A percentile compares a stretch with the other conserved stretches of the same genome.
Evolutionary conservation across 2,329 filamentous ascomycete species (phyloP).

Genomic region (Boeremia lycopersici): DNA sequence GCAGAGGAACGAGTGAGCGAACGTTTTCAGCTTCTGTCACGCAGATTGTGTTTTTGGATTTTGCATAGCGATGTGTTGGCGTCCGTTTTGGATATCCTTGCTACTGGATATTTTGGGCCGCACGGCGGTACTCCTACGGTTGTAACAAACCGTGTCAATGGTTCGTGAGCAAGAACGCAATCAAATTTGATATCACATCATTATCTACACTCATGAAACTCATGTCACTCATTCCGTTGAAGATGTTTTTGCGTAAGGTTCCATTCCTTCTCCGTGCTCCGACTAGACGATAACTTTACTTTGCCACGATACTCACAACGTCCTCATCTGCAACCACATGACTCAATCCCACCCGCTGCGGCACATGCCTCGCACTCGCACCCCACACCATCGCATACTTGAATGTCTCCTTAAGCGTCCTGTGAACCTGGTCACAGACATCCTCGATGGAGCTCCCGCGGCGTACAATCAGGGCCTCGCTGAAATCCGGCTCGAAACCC

Average conservation of each 20-base stretch:
- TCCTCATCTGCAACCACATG: slow-evolving; percentile 77
- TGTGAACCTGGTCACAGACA: slow-evolving; percentile 93
- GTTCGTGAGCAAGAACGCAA: not conserved
- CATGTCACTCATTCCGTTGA: not conserved
- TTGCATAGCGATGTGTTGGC: slow-evolving; percentile 19
- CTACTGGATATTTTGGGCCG: not conserved
- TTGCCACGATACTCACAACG: slow-evolving; percentile 67
- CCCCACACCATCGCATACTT: slow-evolving; percentile 99
- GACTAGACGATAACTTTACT: slow-evolving; percentile 17
- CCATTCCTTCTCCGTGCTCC: not conserved
- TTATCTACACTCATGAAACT: not conserved
- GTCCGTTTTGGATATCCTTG: slow-evolving; percentile 9
- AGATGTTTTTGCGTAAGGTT: no score
- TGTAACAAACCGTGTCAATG: not conserved
- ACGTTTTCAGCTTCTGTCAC: not conserved
- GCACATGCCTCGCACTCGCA: slow-evolving; percentile 90
- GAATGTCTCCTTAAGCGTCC: slow-evolving; percentile 95
- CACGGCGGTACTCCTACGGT: not conserved
- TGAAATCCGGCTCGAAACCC: slow-evolving; percentile 85
- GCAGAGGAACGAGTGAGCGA: not conserved
- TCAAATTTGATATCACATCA: not conserved
- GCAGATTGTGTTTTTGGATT: slow-evolving; percentile 10
- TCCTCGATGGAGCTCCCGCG: slow-evolving; percentile 90
- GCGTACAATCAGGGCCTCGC: slow-evolving; percentile 90
- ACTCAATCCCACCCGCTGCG: slow-evolving; percentile 85